Evolutionary conservation across 1,284 basidiomycete species (phyloP).

Genomic region (Marasmius tenuissimus): DNA sequence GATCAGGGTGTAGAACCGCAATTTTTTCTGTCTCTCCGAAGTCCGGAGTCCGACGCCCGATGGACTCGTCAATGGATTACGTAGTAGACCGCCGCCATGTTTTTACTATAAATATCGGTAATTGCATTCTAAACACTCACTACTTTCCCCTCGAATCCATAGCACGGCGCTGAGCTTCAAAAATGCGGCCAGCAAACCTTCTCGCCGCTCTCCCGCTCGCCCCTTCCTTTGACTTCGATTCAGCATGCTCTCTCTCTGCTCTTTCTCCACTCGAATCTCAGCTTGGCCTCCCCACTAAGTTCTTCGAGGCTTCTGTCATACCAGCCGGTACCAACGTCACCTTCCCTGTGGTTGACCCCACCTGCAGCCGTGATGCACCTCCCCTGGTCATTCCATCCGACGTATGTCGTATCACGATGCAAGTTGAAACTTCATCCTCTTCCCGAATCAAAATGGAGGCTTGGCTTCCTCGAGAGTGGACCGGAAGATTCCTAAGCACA

Average conservation of each 20-base stretch:
- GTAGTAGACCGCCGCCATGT: too few species aligned
- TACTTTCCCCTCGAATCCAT: too few species aligned
- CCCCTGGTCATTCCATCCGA: slow-evolving; percentile 5
- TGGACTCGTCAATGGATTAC: too few species aligned
- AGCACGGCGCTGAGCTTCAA: too few species aligned
- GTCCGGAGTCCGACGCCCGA: too few species aligned
- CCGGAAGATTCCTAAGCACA: slow-evolving; percentile 8
- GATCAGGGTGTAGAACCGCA: too few species aligned
- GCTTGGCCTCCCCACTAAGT: background rate
- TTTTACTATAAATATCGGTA: too few species aligned
- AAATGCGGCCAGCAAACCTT: background rate
- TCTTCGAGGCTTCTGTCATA: background rate
- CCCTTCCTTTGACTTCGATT: background rate
- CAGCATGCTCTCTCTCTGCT: background rate
- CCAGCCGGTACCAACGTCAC: slow-evolving; percentile 6
- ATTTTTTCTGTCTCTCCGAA: too few species aligned
- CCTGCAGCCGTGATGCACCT: background rate
- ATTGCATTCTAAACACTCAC: too few species aligned
- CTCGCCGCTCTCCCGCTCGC: background rate
- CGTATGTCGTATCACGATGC: slow-evolving; percentile 11
- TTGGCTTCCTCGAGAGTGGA: slow-evolving; percentile 13
- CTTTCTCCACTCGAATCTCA: background rate
- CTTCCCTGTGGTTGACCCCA: slow-evolving; percentile 8
- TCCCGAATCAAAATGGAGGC: slow-evolving; percentile 13
- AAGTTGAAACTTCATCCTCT: slow-evolving; percentile 5